Evolutionary conservation across 306 rosid species (phyloP).

Genomic region (Prunus fruticosa): DNA sequence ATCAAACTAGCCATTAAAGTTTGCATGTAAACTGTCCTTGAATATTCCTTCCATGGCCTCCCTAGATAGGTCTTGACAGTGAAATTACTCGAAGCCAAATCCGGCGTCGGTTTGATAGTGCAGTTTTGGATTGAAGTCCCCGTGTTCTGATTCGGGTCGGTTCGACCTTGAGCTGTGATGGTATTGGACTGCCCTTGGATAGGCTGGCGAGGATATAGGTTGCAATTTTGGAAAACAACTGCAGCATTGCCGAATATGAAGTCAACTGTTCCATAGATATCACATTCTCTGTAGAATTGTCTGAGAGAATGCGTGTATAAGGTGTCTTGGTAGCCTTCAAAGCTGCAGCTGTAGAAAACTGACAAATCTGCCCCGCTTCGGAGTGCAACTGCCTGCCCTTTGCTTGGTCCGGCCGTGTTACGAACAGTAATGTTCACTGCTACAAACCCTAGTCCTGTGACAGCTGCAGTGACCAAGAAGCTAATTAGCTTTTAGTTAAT

Average conservation of each 20-base stretch:
- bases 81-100: conserved; percentile 21
- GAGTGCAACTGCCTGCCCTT: conserved; percentile 42
- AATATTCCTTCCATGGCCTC: conserved; percentile 46
- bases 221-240: conserved; percentile 36
- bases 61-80: conserved; percentile 33
- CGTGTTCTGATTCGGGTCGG: conserved; percentile 32
- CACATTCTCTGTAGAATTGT: conserved; percentile 48
- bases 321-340: conserved; percentile 45
- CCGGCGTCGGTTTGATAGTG: conserved; percentile 19
- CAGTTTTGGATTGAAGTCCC: conserved; percentile 42
- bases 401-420: conserved; percentile 43
- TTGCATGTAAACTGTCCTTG: conserved; percentile 36
- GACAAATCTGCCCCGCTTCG: conserved; percentile 36
- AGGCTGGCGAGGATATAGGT: conserved; percentile 32
- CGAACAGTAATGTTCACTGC: conserved; percentile 33
- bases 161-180: conserved; percentile 39
- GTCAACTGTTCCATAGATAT: conserved; percentile 41
- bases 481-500: too few species aligned
- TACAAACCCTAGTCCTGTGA: conserved; percentile 30
- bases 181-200: conserved; percentile 13
- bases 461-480: conserved; percentile 22
- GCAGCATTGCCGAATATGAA: conserved; percentile 45
- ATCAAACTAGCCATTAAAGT: conserved; percentile 27
- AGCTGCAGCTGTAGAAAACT: conserved; percentile 37
- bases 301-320: conserved; percentile 38